Conservation (phyloP, 2,329 filamentous ascomycete genomes). For the Madurella fahalii region DNA sequence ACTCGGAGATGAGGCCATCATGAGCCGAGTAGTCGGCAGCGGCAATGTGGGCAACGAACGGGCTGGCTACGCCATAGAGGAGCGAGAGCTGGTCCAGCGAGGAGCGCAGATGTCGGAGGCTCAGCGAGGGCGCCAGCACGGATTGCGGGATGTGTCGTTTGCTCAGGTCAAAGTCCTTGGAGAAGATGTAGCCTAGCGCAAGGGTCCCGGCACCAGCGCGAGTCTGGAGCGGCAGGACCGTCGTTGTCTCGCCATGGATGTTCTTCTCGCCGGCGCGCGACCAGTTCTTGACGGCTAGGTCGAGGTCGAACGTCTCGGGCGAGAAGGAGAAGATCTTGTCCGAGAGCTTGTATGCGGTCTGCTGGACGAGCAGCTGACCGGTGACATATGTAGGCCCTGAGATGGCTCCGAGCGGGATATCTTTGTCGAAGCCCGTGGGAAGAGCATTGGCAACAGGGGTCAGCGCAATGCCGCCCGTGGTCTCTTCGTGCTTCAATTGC, state of each 20-base stretch:
- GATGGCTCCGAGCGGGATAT: conserved; percentile 56
- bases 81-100: conserved; percentile 87
- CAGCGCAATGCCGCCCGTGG: conserved; percentile 33
- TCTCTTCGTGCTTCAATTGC: conserved; percentile 37
- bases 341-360: conserved; percentile 90
- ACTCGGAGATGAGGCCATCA: conserved; percentile 78
- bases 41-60: conserved; percentile 87
- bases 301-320: conserved; percentile 86
- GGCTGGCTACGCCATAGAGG: conserved; percentile 86
- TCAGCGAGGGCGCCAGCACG: conserved; percentile 80
- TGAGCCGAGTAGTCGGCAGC: conserved; percentile 75
- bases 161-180: conserved; percentile 87
- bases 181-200: conserved; percentile 95
- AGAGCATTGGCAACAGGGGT: conserved; percentile 30
- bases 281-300: conserved; percentile 79
- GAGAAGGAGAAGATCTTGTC: conserved; percentile 98
- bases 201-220: conserved; percentile 84
- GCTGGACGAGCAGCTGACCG: conserved; percentile 88
- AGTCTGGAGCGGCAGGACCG: conserved; percentile 78
- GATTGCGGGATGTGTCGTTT: conserved; percentile 91
- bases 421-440: conserved; percentile 9
- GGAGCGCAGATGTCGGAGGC: conserved; percentile 73
- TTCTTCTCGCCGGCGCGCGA: conserved; percentile 66
- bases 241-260: conserved; percentile 73
- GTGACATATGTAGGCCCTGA: conserved; percentile 89